Evolutionary conservation across 164 flowering plant genomes (phyloP), one percentile per base, ranked within the genome.

Genomic region (Aristolochia fimbriata): DNA sequence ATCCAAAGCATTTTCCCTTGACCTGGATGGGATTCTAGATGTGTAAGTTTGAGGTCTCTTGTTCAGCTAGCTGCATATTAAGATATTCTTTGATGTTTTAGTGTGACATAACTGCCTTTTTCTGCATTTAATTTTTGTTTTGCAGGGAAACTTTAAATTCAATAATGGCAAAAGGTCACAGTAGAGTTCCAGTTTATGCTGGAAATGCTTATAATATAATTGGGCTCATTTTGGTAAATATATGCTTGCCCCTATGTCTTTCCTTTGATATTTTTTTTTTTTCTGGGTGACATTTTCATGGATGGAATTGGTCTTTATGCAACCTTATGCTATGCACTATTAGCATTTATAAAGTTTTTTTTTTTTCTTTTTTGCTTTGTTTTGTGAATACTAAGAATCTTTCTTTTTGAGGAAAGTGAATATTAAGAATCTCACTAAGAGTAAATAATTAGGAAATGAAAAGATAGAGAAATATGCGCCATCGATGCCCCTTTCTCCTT

Each of bases 1-100:
- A 70, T 73, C 90, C 55, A 86, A 83, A 70, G 96, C 96, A 77
- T 91, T 85, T 75, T 83, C 88, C 71, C 85, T 91, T 76, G 88
- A 86, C 80, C 82, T 91, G 76, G 96, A 88, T 78, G 81, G 80
- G 68, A 74, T 70, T 71, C 91, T 91, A 82, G 78, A 72, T 77
- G 83, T 83, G 97, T 91, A 81, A 76, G 96, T 88, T 78, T 74
- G 24, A 59, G 52, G 51, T 12, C 27, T 62, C 65, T 47, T 62
- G 47, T 59, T 48, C 16, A 45, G 27, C 67, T 2, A 19, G 49
- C 19, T 63, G 19, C 15, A 27, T 48, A 3, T 8, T 7, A 27
- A 21, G 23, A 48, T n/a, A 27, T 48, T 3, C 30, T 4, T 31
- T 56, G 3, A 25, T 48, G 17, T 9, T 37, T 47, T 51, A 59